Conservation (phyloP, 495 filamentous ascomycete genomes). For the Pyrenula aspistea region DNA sequence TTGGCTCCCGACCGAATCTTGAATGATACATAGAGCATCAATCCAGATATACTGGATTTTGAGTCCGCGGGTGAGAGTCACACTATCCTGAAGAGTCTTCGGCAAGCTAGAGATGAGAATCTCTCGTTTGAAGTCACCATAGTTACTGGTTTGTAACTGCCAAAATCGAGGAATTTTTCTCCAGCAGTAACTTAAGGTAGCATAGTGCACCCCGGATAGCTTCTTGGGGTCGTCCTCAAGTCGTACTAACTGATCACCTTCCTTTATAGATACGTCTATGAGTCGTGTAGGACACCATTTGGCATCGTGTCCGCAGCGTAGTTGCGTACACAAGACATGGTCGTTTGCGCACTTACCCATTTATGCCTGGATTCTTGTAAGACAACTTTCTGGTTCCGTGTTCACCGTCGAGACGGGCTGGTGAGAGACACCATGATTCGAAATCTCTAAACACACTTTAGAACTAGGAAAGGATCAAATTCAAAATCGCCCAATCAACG, state of each 20-base stretch:
- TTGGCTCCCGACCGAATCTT: not conserved
- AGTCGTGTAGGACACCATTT: not conserved
- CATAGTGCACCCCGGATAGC: not conserved
- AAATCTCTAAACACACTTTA: not conserved
- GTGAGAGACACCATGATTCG: not conserved
- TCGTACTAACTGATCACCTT: not conserved
- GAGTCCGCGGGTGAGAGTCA: slow-evolving; percentile 17
- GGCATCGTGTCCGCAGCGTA: not conserved
- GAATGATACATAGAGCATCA: slow-evolving; percentile 24
- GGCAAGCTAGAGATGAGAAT: not conserved
- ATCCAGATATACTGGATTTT: slow-evolving; percentile 29
- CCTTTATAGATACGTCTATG: not conserved
- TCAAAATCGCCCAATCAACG: not conserved
- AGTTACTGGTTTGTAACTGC: not conserved
- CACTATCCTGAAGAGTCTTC: not conserved
- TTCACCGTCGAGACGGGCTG: not conserved
- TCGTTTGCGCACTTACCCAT: not conserved
- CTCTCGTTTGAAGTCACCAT: not conserved
- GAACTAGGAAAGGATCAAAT: not conserved
- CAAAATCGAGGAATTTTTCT: not conserved
- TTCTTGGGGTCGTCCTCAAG: not conserved
- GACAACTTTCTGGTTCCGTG: not conserved
- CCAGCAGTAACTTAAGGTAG: not conserved
- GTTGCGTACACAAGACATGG: not conserved
- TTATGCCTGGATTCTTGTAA: not conserved